These are phyloP conservation scores for Staphylotrichum longicolle DNA, from an alignment of 495 filamentous ascomycete genomes.

Conservation along the genomic window DNA sequence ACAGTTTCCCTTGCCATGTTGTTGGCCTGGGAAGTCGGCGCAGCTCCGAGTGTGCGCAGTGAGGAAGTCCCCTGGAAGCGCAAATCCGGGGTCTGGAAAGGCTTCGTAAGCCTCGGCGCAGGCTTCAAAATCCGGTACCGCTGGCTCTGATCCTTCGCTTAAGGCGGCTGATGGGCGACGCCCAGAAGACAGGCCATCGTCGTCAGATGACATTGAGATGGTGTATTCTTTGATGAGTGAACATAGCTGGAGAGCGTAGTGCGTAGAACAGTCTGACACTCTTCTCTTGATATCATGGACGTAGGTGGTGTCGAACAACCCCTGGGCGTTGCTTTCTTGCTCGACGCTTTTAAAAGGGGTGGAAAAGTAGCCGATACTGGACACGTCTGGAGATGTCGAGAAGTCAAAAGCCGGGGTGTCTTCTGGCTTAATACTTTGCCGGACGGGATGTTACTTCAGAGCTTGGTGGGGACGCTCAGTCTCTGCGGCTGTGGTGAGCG, in stretches of 20 bases:
- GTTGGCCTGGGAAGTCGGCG: slow-evolving; percentile 31
- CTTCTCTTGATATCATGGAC: slow-evolving; percentile 25
- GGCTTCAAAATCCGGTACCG: background rate
- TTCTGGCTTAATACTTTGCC: slow-evolving; percentile 18
- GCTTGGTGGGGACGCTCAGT: slow-evolving; percentile 4
- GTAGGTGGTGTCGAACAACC: slow-evolving; percentile 1
- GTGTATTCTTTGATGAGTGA: slow-evolving; percentile 29
- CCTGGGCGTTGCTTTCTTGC: slow-evolving; percentile 8
- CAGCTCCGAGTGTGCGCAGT: slow-evolving; percentile 29
- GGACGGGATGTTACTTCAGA: slow-evolving; percentile 17
- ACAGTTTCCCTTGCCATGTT: slow-evolving; percentile 37
- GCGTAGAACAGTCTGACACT: slow-evolving; percentile 32
- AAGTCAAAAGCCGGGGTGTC: slow-evolving; percentile 20
- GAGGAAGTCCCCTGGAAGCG: slow-evolving; percentile 44
- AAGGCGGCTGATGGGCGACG: slow-evolving; percentile 12
- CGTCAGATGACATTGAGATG: slow-evolving; percentile 26
- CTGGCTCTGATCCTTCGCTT: slow-evolving; percentile 8
- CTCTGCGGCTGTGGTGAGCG: slow-evolving; percentile 4
- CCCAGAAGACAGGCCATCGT: slow-evolving; percentile 1
- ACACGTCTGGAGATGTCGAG: slow-evolving; percentile 8
- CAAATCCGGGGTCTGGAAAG: slow-evolving; percentile 28
- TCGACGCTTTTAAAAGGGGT: slow-evolving; percentile 14
- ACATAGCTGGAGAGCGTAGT: slow-evolving; percentile 30
- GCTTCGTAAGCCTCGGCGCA: slow-evolving; percentile 20
- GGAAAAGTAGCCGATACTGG: slow-evolving; percentile 1